A percentile compares a stretch with the other conserved stretches of the same genome.
These are phyloP conservation scores for Serendipita sp. DNA, from an alignment of 768 basidiomycete species.

Conservation along the genomic window DNA sequence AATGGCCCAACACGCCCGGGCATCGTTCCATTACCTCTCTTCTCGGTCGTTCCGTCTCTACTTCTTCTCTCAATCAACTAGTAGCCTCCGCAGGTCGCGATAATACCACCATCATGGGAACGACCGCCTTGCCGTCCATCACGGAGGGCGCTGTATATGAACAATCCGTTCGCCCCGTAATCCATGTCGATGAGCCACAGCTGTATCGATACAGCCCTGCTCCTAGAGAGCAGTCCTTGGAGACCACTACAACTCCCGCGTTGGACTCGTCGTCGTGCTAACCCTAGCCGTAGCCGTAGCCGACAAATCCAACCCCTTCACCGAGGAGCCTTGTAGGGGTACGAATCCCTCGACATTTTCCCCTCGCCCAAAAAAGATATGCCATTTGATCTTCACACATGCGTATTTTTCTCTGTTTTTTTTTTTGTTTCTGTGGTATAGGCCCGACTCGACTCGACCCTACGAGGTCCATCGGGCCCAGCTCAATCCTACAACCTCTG, in stretches of 20 bases:
- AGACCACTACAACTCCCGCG: not conserved
- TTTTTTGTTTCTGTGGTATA: not conserved
- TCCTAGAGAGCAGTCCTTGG: not conserved
- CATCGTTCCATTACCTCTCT: not conserved
- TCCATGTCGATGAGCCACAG: not conserved
- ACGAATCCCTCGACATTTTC: not conserved
- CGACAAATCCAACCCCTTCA: not conserved
- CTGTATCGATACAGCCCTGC: slow-evolving; percentile 5
- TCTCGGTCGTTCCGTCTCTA: not conserved
- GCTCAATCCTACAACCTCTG: not conserved
- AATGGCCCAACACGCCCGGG: not conserved
- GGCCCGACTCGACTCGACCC: not conserved
- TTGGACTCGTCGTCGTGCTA: not conserved
- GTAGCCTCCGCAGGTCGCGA: not conserved
- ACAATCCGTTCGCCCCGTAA: not conserved
- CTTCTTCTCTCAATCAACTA: not conserved
- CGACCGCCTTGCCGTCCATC: not conserved
- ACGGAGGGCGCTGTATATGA: slow-evolving; percentile 5
- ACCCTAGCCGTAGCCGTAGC: not conserved
- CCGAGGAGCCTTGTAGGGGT: not conserved
- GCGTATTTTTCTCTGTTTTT: not conserved
- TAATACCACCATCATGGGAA: not conserved
- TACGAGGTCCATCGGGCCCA: not conserved
- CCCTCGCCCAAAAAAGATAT: not conserved
- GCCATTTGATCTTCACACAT: not conserved